These are phyloP conservation scores for Arthrobotrys iridis DNA, from an alignment of 2,329 filamentous ascomycete species.

Conservation along the genomic window DNA sequence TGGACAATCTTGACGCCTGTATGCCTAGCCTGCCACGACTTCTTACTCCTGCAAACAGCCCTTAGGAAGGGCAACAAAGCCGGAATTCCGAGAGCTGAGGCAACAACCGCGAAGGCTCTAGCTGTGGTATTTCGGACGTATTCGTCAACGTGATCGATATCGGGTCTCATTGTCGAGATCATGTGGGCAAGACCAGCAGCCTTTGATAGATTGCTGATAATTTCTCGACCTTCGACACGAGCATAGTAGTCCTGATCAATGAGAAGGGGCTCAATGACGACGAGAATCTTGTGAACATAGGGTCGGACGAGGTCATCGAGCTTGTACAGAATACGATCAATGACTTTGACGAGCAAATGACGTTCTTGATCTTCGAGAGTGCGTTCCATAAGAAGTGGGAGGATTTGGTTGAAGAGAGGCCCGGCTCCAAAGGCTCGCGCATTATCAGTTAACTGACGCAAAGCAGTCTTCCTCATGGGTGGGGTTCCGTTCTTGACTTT, in stretches of 20 bases:
- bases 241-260: slow-evolving; percentile 99
- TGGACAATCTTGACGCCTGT: slow-evolving; percentile 99
- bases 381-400: slow-evolving; percentile 97
- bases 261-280: slow-evolving; percentile 97
- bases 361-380: slow-evolving; percentile 97
- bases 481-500: slow-evolving; percentile 99
- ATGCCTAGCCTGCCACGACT: slow-evolving; percentile 97
- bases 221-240: slow-evolving; percentile 95
- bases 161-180: slow-evolving; percentile 99
- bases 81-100: slow-evolving; percentile 93
- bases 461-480: slow-evolving; percentile 96
- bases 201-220: slow-evolving; percentile 97
- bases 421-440: slow-evolving; percentile 94
- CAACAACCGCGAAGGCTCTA: slow-evolving; percentile 94
- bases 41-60: slow-evolving; percentile 96
- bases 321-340: slow-evolving; percentile 98
- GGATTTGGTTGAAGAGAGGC: slow-evolving; percentile 94
- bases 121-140: slow-evolving; percentile 98
- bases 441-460: slow-evolving; percentile 97
- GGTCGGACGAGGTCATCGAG: slow-evolving; percentile 94
- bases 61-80: slow-evolving; percentile 92
- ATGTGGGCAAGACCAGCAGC: slow-evolving; percentile 96
- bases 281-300: slow-evolving; percentile 97
- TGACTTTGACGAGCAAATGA: slow-evolving; percentile 97
- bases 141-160: slow-evolving; percentile 98